phyloP scores from a whole-genome alignment of 768 basidiomycete species.

The Leccinum longicurvipes region DNA sequence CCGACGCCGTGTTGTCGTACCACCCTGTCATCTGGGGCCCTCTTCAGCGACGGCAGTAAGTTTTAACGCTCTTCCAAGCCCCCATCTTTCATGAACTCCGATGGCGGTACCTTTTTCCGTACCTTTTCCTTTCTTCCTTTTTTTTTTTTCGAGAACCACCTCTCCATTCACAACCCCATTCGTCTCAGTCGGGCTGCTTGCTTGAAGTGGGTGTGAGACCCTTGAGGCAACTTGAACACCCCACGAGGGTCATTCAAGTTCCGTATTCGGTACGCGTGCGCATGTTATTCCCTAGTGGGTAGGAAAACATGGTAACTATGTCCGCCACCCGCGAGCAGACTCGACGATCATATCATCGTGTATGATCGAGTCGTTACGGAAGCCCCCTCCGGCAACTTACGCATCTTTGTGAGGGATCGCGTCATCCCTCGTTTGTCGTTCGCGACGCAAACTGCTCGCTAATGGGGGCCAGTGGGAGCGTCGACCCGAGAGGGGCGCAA shows the following conservation, averaged over 20 bases:
- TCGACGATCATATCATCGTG: background rate
- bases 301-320: background rate
- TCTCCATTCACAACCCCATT: background rate
- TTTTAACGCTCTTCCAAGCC: background rate
- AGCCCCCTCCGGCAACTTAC: background rate
- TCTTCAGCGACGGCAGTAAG: background rate
- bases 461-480: background rate
- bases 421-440: background rate
- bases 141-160: background rate
- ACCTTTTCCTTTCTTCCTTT: background rate
- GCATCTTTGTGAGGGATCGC: background rate
- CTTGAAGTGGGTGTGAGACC: background rate
- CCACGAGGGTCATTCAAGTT: background rate
- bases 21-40: background rate
- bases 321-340: background rate
- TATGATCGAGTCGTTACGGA: background rate
- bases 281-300: background rate
- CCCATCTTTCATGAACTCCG: background rate
- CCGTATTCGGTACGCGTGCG: background rate
- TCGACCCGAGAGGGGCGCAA: background rate
- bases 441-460: background rate
- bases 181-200: background rate
- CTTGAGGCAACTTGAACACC: background rate
- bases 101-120: background rate
- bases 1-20: background rate